Evolutionary conservation across 306 rosid genomes (phyloP).

Genomic region (Rosa persica): DNA sequence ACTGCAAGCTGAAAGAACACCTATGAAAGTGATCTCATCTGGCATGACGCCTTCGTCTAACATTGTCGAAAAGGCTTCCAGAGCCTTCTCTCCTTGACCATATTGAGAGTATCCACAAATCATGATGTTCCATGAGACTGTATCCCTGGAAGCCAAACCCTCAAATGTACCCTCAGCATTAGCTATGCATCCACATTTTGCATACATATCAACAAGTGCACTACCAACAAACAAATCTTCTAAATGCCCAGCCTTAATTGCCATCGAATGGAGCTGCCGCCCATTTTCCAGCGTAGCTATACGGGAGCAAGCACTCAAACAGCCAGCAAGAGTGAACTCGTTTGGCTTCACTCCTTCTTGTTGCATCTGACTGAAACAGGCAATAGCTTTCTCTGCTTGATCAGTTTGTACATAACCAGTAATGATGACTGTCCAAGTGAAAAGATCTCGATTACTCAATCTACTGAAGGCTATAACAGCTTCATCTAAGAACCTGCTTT

Average conservation of each 20-base stretch:
- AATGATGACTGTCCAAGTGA: conserved; percentile 40
- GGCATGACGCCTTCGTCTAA: conserved; percentile 30
- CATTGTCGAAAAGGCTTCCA: conserved; percentile 27
- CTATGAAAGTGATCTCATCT: conserved; percentile 38
- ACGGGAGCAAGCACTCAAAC: conserved; percentile 42
- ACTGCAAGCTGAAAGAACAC: conserved; percentile 40
- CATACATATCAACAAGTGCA: conserved; percentile 41
- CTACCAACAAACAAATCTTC: conserved; percentile 32
- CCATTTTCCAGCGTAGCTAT: conserved; percentile 32
- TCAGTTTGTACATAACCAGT: conserved; percentile 24
- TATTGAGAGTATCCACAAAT: conserved; percentile 35
- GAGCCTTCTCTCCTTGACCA: conserved; percentile 39
- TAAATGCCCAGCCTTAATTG: conserved; percentile 31
- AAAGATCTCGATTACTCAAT: conserved; percentile 30
- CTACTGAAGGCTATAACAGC: conserved; percentile 30
- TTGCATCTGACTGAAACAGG: conserved; percentile 34
- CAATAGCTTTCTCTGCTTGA: conserved; percentile 28
- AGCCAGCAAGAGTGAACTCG: conserved; percentile 30
- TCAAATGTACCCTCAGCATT: conserved; percentile 32
- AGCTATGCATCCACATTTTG: conserved; percentile 38
- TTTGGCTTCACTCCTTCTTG: conserved; percentile 42
- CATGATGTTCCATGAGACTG: conserved; percentile 39
- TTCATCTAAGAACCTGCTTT: conserved; percentile 28
- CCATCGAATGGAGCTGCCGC: conserved; percentile 37
- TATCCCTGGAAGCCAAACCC: conserved; percentile 24